Conservation (phyloP, 805 yeast species). For the Scheffersomyces stipitis region DNA sequence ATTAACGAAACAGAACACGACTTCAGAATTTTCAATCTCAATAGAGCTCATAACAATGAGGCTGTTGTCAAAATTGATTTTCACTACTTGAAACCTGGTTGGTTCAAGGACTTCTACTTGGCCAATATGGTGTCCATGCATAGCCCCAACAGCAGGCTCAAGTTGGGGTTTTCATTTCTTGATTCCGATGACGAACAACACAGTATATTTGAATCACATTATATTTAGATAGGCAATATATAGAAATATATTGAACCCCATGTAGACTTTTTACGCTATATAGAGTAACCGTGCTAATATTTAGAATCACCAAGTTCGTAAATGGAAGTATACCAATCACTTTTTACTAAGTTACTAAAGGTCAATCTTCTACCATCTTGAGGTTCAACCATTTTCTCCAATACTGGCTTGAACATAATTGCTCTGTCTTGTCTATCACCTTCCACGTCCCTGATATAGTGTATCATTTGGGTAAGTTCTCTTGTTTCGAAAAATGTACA, state of each 20-base stretch:
- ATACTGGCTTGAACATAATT: background rate
- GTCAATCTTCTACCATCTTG: background rate
- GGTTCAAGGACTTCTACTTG: background rate
- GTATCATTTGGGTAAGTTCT: background rate
- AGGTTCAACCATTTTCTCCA: background rate
- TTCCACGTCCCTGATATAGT: background rate
- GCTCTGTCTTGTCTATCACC: background rate
- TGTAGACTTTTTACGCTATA: too few species aligned
- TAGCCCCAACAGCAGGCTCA: background rate
- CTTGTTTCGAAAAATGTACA: background rate
- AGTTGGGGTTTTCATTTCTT: background rate
- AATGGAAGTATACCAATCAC: background rate
- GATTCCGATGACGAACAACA: background rate
- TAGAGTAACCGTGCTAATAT: too few species aligned
- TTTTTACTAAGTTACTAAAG: background rate
- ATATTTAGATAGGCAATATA: background rate
- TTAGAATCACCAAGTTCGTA: too few species aligned
- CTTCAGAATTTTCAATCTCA: conserved; percentile 7
- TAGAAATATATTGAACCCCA: too few species aligned
- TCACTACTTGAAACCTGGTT: background rate
- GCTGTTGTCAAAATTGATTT: background rate
- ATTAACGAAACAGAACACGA: conserved; percentile 10
- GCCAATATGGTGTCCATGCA: background rate
- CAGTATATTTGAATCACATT: background rate
- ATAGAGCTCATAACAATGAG: background rate